These are phyloP conservation scores for Malus sylvestris DNA, from an alignment of 306 rosid genomes.

Conservation along the genomic window DNA sequence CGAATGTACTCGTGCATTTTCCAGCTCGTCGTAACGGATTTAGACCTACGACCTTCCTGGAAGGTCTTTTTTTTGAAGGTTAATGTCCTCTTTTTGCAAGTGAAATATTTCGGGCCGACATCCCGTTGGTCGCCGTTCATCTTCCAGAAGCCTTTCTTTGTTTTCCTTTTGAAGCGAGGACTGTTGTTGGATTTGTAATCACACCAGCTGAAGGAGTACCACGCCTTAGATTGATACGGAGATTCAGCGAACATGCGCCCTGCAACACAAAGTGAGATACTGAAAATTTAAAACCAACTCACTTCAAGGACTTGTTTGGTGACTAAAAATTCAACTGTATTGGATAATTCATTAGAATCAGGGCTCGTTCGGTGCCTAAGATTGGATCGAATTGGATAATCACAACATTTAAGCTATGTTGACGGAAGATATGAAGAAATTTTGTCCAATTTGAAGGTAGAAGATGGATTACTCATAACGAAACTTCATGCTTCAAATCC, in stretches of 20 bases:
- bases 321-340: neutral
- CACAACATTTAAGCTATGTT: neutral
- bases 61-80: constrained; percentile 14
- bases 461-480: neutral
- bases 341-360: neutral
- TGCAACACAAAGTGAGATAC: neutral
- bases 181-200: constrained; percentile 27
- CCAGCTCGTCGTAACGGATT: constrained; percentile 27
- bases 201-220: constrained; percentile 44
- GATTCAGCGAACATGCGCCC: constrained; percentile 14
- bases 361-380: neutral
- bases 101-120: constrained; percentile 10
- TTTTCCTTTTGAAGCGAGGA: constrained; percentile 28
- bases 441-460: too few species aligned
- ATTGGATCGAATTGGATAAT: neutral
- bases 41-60: constrained; percentile 21
- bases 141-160: constrained; percentile 49
- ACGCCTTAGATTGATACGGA: constrained; percentile 15
- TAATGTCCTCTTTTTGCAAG: constrained; percentile 49
- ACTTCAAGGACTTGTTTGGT: too few species aligned
- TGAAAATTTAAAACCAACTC: neutral
- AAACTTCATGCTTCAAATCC: neutral
- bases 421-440: too few species aligned
- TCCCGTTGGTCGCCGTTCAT: constrained; percentile 34
- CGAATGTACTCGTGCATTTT: constrained; percentile 49